Evolutionary conservation across 345 rosid genomes (phyloP).

Genomic region (Euphorbia lathyris): DNA sequence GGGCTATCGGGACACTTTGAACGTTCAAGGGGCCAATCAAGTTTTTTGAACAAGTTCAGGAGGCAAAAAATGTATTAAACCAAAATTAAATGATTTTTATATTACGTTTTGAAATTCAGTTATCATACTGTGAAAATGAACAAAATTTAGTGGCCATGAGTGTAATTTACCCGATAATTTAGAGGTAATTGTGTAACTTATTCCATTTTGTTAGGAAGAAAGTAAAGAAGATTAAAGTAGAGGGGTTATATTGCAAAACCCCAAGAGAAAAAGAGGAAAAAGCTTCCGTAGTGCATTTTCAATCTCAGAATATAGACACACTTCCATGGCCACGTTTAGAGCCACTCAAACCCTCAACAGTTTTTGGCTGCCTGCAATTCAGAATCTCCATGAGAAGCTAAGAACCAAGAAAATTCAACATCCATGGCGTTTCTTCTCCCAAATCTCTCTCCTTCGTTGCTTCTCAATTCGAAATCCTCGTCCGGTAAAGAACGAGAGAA

Average conservation of each 20-base stretch:
- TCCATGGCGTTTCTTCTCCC: slow-evolving; percentile 76
- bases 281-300: background rate
- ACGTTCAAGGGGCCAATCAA: no score
- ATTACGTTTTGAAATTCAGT: no score
- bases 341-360: slow-evolving; percentile 47
- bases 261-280: background rate
- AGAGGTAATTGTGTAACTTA: background rate
- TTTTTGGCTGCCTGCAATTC: background rate
- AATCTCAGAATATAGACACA: background rate
- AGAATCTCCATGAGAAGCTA: slow-evolving; percentile 27
- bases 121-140: no score
- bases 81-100: no score
- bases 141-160: no score
- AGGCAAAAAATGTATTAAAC: no score
- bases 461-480: slow-evolving; percentile 45
- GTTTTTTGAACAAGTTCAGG: no score
- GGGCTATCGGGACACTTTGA: no score
- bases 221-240: background rate
- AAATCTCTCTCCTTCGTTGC: slow-evolving; percentile 59
- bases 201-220: background rate
- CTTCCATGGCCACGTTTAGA: slow-evolving; percentile 40
- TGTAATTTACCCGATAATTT: no score
- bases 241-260: background rate
- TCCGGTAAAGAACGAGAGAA: slow-evolving; percentile 34
- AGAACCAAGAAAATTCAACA: background rate